A percentile compares a stretch with the other conserved stretches of the same genome.
Conservation (phyloP, 2,329 filamentous ascomycete genomes). For the Claviceps monticola region DNA sequence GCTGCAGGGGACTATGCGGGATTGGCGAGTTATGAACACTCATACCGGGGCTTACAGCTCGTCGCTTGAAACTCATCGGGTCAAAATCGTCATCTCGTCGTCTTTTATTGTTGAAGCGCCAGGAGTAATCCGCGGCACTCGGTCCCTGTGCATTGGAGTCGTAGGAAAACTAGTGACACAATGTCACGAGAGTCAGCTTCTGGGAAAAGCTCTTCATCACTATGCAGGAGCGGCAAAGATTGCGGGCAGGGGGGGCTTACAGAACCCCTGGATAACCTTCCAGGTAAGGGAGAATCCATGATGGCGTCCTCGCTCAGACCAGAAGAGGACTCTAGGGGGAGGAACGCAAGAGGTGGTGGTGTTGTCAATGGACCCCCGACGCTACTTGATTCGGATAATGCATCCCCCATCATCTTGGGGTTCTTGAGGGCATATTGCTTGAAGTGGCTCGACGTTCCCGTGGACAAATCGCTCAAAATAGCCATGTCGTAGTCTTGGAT, state of each 20-base stretch:
- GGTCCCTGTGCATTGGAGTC: conserved; percentile 33
- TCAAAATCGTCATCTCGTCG: conserved; percentile 85
- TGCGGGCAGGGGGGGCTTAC: conserved; percentile 6
- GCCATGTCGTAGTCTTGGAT: conserved; percentile 57
- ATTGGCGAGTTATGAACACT: conserved; percentile 84
- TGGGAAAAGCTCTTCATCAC: neutral
- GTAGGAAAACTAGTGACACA: conserved; percentile 9
- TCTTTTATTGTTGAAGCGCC: conserved; percentile 70
- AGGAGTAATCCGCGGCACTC: conserved; percentile 59
- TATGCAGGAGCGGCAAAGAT: neutral
- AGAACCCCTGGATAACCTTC: conserved; percentile 20
- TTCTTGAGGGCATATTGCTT: conserved; percentile 61
- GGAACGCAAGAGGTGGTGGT: conserved; percentile 51
- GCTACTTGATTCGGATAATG: conserved; percentile 55
- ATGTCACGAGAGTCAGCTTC: neutral
- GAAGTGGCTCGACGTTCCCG: conserved; percentile 50
- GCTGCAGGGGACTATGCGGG: conserved; percentile 68
- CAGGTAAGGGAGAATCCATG: conserved; percentile 53
- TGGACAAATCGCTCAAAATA: conserved; percentile 42
- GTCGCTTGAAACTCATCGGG: conserved; percentile 72
- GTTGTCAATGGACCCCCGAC: conserved; percentile 36
- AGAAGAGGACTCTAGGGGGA: conserved; percentile 45
- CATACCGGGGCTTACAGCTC: conserved; percentile 83
- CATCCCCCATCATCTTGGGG: conserved; percentile 62
- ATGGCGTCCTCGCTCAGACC: conserved; percentile 55